phyloP scores from a whole-genome alignment of 495 filamentous ascomycete genomes.

The Penicillium riverlandense region DNA sequence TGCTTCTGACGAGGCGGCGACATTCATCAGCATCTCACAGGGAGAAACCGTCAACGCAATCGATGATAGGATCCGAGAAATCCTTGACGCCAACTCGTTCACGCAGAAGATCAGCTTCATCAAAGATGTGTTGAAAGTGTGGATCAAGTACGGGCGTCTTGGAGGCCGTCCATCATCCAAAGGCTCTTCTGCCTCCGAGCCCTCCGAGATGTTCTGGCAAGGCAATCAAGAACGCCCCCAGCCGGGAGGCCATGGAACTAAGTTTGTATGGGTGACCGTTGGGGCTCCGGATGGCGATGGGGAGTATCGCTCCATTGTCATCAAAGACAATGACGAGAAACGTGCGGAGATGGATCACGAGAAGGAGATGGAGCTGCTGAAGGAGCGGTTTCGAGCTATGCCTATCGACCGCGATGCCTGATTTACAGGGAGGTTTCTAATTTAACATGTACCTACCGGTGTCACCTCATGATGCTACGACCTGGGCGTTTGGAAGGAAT shows the following conservation, averaged over 20 bases:
- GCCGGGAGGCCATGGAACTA: conserved; percentile 48
- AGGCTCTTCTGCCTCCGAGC: conserved; percentile 25
- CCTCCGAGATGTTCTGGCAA: conserved; percentile 55
- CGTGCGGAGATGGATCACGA: conserved; percentile 13
- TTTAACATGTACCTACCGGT: too few species aligned
- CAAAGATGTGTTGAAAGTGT: conserved; percentile 58
- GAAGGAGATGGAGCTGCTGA: conserved; percentile 26
- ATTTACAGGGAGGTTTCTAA: too few species aligned
- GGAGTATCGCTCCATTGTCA: conserved; percentile 35
- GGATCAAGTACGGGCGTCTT: conserved; percentile 64
- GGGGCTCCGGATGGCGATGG: conserved; percentile 70
- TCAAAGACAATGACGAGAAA: conserved; percentile 22
- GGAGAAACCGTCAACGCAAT: conserved; percentile 38
- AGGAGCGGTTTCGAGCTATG: conserved; percentile 27
- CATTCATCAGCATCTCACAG: conserved; percentile 54
- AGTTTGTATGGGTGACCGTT: conserved; percentile 79
- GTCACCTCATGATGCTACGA: conserved; percentile 23
- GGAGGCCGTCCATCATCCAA: conserved; percentile 36
- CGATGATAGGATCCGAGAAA: conserved; percentile 50
- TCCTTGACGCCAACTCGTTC: conserved; percentile 74
- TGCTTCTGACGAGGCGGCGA: conserved; percentile 54
- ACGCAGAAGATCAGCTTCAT: conserved; percentile 74
- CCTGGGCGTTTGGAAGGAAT: background rate
- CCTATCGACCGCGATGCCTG: conserved; percentile 15
- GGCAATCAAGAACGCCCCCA: conserved; percentile 51